These are phyloP conservation scores for Linanthus parryae DNA, from an alignment of 148 eudicot species.

Conservation along the genomic window DNA sequence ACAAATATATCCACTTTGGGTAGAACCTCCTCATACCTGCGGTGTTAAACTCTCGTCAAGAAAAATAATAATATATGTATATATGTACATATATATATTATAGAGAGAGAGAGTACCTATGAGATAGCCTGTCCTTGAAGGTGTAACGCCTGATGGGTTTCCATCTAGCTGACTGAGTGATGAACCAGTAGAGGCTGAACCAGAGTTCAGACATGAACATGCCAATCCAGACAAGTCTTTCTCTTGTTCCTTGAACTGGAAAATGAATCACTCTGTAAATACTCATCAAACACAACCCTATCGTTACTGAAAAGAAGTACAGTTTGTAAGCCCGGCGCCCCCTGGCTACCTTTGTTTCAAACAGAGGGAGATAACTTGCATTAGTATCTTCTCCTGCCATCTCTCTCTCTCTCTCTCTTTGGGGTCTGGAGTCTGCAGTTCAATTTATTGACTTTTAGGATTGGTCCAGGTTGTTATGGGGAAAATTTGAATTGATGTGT, in stretches of 20 bases:
- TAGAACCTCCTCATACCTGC: constrained; percentile 5
- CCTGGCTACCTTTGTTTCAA: not conserved
- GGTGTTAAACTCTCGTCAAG: too few relatives aligned
- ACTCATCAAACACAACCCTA: not conserved
- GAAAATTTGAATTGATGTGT: too few relatives aligned
- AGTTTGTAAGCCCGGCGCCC: not conserved
- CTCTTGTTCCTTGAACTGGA: not conserved
- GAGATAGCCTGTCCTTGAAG: constrained; percentile 2
- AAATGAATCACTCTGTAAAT: not conserved
- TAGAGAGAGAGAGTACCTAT: not conserved
- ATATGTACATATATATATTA: too few relatives aligned
- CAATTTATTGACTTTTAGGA: too few relatives aligned
- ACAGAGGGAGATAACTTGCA: not conserved
- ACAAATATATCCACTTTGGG: constrained; percentile 10
- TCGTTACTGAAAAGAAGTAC: not conserved
- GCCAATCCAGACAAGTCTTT: not conserved
- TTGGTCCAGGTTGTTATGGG: too few relatives aligned
- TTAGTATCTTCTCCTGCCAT: not conserved
- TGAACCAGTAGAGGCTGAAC: not conserved
- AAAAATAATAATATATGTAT: not conserved
- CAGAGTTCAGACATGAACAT: not conserved
- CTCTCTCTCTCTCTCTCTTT: not conserved
- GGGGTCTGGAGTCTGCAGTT: too few relatives aligned
- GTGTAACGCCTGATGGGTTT: not conserved
- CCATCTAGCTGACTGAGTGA: not conserved